Base-by-base conservation (phyloP, 305 asterid genomes). In the Rubia balearica region DNA sequence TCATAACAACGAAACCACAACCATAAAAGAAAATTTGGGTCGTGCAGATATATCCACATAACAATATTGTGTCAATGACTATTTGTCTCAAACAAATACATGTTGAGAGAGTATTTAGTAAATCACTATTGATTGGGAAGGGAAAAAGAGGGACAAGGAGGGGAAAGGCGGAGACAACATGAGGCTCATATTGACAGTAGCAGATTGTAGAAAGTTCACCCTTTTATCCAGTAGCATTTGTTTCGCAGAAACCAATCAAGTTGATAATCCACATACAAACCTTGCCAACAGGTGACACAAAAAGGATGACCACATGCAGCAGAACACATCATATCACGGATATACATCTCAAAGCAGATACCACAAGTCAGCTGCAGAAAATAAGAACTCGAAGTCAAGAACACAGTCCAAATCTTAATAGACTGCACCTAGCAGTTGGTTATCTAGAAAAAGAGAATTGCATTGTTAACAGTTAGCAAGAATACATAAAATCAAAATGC, bases 241-340 rank as follows among this genome's bases (percentile, higher is more conserved):
- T 33, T 14, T 22, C 48, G 55, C 53, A 51, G 16, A 64, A 65
- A 65, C 68, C 57, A 65, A 56, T 22, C 61, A 43, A 67, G 43
- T 57, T 36, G 7, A 43, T 40, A 46, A 73, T 14, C 8, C 40
- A 40, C 3, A 61, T 42, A 73, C 80, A 75, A 80, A 92, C 98
- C 97, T 88, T 89, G 83, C 98, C 98, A 92, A 71, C 98, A 92
- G 14, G 77, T 71, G 74, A 79, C 76, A 80, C 98, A 92, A 80
- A 90, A 92, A 76, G 96, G 96, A 83, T 92, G 98, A 62, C 97
- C 90, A 75, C 98, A 90, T 78, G 90, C 97, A 69, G 90, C 90
- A 74, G 92, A 83, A 72, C 80, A 73, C 85, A 92, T 86, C 81
- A 80, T 82, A 75, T 78, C 87, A 51, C 68, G 81, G 24, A 85